Evolutionary conservation across 192 early-diverging fungal species (phyloP), one percentile per base, ranked within the genome.

Genomic region (Spizellomyces punctatus): DNA sequence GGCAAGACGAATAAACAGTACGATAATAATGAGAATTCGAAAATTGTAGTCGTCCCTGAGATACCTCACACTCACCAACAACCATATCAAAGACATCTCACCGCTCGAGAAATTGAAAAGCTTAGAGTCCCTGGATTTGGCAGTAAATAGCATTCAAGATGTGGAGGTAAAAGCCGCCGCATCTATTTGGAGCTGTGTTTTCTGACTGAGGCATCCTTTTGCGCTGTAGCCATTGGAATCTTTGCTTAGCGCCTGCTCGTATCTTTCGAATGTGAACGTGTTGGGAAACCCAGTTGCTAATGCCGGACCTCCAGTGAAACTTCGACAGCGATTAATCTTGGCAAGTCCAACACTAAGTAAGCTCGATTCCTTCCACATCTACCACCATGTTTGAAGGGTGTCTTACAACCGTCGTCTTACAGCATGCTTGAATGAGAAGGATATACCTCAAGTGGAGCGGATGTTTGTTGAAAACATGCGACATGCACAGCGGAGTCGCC

Each of bases 361-460:
- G 0, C 5, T 17, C 5, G 12, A 17, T 44, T 21, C 27, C 27
- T 36, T 36, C 27, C 27, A 36, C 27, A 36, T 36, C 27, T 36
- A 3, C 27, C 27, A 36, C 27, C 27, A n/a, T 6, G 49, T 12
- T 64, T 70, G 14, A 12, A 43, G 60, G 17, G 27, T 36, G 27
- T 36, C 27, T 36, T 36, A 36, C 27, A 36, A 5, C 27, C 10
- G 12, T 63, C 41, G 0, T 42, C 62, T 64, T 6, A 47, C 64
- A 67, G 78, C 66, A 46, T 49, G 52, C 36, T 64, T 86, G 49
- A 83, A 83, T 66, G 80, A 78, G 48, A 86, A 86, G 49, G 68
- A 67, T 16, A 83, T 86, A 49, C 47, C 75, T 1, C 46, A 66
- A 5, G 66, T 76, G 14, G 84, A 86, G 60, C 75, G 82, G 17